phyloP scores from a whole-genome alignment of 805 yeast species.

The Wickerhamomyces ciferrii region DNA sequence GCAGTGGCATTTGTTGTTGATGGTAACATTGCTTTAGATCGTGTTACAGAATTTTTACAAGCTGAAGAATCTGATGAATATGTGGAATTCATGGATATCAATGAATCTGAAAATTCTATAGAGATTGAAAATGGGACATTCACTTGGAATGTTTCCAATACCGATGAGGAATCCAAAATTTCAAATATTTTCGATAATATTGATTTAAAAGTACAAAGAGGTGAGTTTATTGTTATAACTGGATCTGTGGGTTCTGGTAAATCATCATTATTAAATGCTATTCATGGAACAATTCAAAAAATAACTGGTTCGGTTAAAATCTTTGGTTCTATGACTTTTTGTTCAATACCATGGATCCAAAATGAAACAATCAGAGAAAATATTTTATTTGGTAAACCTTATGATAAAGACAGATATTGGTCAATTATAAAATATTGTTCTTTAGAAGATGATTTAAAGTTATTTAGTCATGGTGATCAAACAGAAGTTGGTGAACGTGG shows the following conservation, averaged over 20 bases:
- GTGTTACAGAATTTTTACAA: conserved; percentile 45
- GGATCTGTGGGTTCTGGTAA: conserved; percentile 71
- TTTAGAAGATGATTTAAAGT: conserved; percentile 38
- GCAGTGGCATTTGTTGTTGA: conserved; percentile 53
- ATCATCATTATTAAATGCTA: conserved; percentile 47
- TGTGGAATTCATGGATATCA: conserved; percentile 38
- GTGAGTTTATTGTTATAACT: conserved; percentile 52
- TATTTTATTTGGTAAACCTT: conserved; percentile 82
- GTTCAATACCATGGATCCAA: conserved; percentile 89
- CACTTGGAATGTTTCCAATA: conserved; percentile 39
- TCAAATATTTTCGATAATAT: conserved; percentile 36
- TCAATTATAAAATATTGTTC: conserved; percentile 55
- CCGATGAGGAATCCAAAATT: conserved; percentile 16
- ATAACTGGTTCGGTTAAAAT: conserved; percentile 25
- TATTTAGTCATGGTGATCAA: conserved; percentile 46
- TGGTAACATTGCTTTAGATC: conserved; percentile 49
- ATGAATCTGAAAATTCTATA: conserved; percentile 45
- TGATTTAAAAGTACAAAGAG: conserved; percentile 43
- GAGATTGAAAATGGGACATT: conserved; percentile 41
- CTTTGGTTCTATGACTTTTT: conserved; percentile 47
- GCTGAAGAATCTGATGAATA: conserved; percentile 38
- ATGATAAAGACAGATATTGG: conserved; percentile 75
- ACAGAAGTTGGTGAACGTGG: conserved; percentile 54
- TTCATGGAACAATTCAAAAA: conserved; percentile 53
- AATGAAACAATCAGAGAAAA: conserved; percentile 91